Evolutionary conservation across 768 basidiomycete species (phyloP), one percentile per base, ranked within the genome.

Genomic region (Calocera viscosa): DNA sequence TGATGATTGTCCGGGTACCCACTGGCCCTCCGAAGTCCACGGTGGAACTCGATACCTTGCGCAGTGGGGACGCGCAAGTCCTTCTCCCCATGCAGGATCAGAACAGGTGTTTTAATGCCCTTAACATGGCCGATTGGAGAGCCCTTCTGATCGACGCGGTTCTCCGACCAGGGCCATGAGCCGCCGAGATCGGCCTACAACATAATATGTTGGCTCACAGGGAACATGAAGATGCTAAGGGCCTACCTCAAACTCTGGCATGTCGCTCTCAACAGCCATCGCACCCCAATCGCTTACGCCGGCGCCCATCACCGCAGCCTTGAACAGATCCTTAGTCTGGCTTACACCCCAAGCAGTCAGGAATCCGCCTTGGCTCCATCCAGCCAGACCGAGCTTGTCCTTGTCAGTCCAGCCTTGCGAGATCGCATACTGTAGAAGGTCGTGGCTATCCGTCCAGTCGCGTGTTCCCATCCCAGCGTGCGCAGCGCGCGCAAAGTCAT

Each of bases 291-390:
- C 69, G 22, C 43, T 64, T 10, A 69, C 40, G 7, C 69, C 69
- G 24, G 49, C 67, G n/a, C 64, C 67, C 64, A 68, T 66, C 17
- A 67, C 64, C 16, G 28, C 69, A 22, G 67, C 67, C 63, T 66
- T 65, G 53, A 65, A 69, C 38, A 65, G 53, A 40, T 67, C 63
- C 65, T 69, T 69, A 8, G 67, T 69, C 33, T 68, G 69, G 35
- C 64, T 39, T 16, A 65, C 69, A 14, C 69, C 69, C 67, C 69
- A 69, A 1, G 69, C 69, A 12, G 69, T 63, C 33, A 69, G 28
- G 49, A 68, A 69, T 8, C 69, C 69, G 19, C 69, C 69, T 41
- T 68, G 64, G 28, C 69, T 69, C 69, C 69, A 69, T 1, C 69
- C 69, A 14, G 64, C 67, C n/a, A 69, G 53, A 10, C 66, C 69